Conservation (phyloP, 139 green algal species). For the Chlorella sp. region DNA sequence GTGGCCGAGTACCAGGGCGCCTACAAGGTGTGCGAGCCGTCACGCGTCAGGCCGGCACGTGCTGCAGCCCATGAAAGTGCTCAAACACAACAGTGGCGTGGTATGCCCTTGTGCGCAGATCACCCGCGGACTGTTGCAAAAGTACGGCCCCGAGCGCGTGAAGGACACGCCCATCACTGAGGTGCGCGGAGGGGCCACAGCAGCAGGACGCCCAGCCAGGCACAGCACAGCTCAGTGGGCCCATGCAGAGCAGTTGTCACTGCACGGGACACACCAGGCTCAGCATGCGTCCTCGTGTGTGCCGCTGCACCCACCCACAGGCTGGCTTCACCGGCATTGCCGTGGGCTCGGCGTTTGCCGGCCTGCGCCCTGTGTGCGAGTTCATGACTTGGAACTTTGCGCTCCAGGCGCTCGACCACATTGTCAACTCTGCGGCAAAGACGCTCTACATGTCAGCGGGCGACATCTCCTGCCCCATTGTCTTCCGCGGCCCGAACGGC, state of each 20-base stretch:
- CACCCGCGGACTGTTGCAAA: constrained; percentile 88
- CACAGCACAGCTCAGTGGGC: not conserved
- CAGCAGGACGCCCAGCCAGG: not conserved
- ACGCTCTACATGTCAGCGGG: constrained; percentile 98
- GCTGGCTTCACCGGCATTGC: constrained; percentile 95
- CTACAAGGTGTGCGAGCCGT: constrained; percentile 81
- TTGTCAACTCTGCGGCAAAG: constrained; percentile 98
- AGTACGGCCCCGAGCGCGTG: constrained; percentile 91
- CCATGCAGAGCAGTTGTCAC: not conserved
- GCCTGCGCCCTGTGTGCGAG: constrained; percentile 89
- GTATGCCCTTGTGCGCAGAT: constrained; percentile 62
- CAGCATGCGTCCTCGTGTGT: too few species aligned
- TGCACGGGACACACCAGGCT: not conserved
- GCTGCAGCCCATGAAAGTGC: too few species aligned
- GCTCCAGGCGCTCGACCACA: constrained; percentile 98
- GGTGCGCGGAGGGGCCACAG: too few species aligned
- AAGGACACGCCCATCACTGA: constrained; percentile 99
- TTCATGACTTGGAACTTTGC: constrained; percentile 99
- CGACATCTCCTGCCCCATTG: constrained; percentile 87
- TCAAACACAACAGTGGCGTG: too few species aligned
- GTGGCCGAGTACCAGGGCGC: constrained; percentile 95
- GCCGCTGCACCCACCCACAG: too few species aligned
- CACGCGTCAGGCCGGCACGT: too few species aligned
- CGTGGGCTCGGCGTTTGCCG: constrained; percentile 87
- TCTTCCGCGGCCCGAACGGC: constrained; percentile 97